These are phyloP conservation scores for Eleusine coracana DNA, from an alignment of 176 grass and related monocot genomes.

Conservation along the genomic window DNA sequence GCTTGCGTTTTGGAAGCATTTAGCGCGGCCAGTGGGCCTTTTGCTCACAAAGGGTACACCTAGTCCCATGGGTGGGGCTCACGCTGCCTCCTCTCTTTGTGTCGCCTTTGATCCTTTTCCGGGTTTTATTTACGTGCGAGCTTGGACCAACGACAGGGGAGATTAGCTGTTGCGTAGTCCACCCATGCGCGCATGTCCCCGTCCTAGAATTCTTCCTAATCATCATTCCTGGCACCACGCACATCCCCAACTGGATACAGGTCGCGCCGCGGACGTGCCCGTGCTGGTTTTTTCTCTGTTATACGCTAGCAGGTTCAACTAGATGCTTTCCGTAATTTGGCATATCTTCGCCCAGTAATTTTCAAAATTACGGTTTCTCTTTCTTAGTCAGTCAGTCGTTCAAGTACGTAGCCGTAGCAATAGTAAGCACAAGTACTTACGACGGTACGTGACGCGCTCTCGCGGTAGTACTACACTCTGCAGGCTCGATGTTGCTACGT, in stretches of 20 bases:
- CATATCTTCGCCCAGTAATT: not conserved
- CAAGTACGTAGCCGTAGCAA: too few relatives aligned
- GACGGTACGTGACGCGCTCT: not conserved
- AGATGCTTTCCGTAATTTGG: not conserved
- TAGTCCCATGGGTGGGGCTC: not conserved
- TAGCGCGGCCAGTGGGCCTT: slow-evolving; percentile 31
- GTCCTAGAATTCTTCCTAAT: slow-evolving; percentile 15
- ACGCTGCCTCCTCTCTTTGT: not conserved
- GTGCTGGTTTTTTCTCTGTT: not conserved
- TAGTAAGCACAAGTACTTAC: not conserved
- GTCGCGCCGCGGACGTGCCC: not conserved
- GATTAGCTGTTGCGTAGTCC: slow-evolving; percentile 27
- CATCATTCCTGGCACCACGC: slow-evolving; percentile 14
- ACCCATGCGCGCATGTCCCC: not conserved
- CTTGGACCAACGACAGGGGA: slow-evolving; percentile 21
- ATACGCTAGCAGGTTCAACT: too few relatives aligned
- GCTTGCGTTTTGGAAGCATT: slow-evolving; percentile 32
- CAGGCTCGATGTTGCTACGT: not conserved
- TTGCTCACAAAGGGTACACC: not conserved
- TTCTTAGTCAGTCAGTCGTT: not conserved
- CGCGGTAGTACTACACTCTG: not conserved
- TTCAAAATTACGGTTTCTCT: not conserved
- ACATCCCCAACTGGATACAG: not conserved
- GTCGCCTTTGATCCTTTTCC: slow-evolving; percentile 6
- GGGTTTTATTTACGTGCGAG: not conserved